Base-by-base conservation (phyloP, 2,329 filamentous ascomycete species). In the Bipolaris cookei region DNA sequence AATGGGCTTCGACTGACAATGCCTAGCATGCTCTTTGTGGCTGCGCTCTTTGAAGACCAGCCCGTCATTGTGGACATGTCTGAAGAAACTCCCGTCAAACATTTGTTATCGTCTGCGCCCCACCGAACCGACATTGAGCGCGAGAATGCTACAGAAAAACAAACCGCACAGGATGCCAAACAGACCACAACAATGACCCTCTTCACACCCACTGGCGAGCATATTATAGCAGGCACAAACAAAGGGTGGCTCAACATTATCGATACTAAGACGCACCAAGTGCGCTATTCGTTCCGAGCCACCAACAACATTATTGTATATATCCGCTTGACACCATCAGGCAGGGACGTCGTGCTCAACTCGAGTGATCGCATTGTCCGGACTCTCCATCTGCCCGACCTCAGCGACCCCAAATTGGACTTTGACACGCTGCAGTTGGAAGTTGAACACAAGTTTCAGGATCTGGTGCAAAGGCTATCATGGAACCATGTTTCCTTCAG, bases 401-500 rank as follows among this genome's bases (percentile, higher is more conserved):
- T 89, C 18, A 73, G 72, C 30, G 75, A 78, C 32, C 77, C 78
- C 13, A 85, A 90, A 67, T 83, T 96, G 41, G 90, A 96, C 64
- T 86, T 90, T 18, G 90, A 96, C 67, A 94, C 90, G 25, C 89
- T 99, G 69, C 89, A 94, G 68, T 82, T 99, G 38, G 91, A 95
- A 38, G 86, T 97, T 11, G 94, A 99, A 77, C 95, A 99, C 80
- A 98, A 97, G 73, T 99, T 98, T 69, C 93, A 98, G 76, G 96
- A 99, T 73, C 90, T 98, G 3, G 95, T 99, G 48, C 98, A 99
- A 73, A 88, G 90, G 42, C 80, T 98, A 11, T 92, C 90, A 6
- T 99, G 95, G 95, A 99, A 98, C 71, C 92, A 97, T 71, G 93
- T 97, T 56, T 92, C 93, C 0, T 98, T 99, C 75, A 96, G 92